Evolutionary conservation across 2,329 filamentous ascomycete genomes (phyloP).

Genomic region (Colletotrichum trifolii): DNA sequence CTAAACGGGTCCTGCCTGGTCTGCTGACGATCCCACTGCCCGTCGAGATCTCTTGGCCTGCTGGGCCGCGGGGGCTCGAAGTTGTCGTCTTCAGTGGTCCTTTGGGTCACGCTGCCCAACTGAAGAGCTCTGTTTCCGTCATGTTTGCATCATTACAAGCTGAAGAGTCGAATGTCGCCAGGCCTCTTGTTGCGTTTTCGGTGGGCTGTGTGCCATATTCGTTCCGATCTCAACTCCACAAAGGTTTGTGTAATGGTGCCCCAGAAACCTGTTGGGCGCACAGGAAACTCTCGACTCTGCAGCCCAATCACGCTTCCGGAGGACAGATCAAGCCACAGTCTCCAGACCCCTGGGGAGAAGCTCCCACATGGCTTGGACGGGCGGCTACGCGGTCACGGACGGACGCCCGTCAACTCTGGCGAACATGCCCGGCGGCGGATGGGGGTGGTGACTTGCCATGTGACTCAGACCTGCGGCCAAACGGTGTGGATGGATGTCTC

Average conservation of each 20-base stretch:
- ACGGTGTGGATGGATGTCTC: constrained; percentile 37
- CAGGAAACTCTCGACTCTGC: not conserved
- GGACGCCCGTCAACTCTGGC: constrained; percentile 19
- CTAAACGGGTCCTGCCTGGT: not conserved
- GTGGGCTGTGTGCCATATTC: too few species aligned
- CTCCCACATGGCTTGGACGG: constrained; percentile 3
- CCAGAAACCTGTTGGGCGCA: constrained; percentile 18
- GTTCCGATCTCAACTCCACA: too few species aligned
- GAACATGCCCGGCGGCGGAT: constrained; percentile 4
- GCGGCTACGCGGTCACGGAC: constrained; percentile 27
- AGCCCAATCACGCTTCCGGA: constrained; percentile 19
- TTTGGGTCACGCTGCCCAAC: not conserved
- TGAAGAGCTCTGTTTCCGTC: constrained; percentile 9
- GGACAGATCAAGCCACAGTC: constrained; percentile 30
- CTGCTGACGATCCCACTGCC: constrained; percentile 18
- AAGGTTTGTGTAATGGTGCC: too few species aligned
- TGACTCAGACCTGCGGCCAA: constrained; percentile 33
- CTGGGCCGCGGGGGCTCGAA: too few species aligned
- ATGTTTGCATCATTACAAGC: constrained; percentile 3
- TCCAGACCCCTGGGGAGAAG: constrained; percentile 19
- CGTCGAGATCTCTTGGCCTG: too few species aligned
- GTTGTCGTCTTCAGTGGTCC: too few species aligned
- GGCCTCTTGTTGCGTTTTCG: too few species aligned
- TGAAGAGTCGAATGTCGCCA: too few species aligned
- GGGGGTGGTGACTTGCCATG: constrained; percentile 36